Conservation (phyloP, 345 rosid genomes). For the Syzygium aromaticum region DNA sequence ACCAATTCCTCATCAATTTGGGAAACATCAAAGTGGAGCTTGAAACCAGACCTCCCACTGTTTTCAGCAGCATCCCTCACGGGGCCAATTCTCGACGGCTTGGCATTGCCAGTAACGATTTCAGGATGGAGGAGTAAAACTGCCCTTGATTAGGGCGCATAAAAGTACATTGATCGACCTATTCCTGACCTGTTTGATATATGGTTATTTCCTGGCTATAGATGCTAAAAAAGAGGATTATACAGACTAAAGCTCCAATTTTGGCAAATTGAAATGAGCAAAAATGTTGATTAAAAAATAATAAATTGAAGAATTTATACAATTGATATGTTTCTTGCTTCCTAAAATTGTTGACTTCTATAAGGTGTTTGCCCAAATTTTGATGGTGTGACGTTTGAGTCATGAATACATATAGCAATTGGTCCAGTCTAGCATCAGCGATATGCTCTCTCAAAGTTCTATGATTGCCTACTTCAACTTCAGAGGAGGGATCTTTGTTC, state of each 20-base stretch:
- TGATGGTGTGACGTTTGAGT: background rate
- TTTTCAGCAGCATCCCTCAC: conserved; percentile 33
- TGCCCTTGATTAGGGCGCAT: conserved; percentile 30
- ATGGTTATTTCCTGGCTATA: background rate
- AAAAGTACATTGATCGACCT: background rate
- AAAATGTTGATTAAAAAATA: background rate
- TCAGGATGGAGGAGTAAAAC: conserved; percentile 36
- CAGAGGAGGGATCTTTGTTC: background rate
- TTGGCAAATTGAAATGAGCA: background rate
- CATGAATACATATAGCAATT: background rate
- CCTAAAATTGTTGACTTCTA: background rate
- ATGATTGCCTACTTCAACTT: background rate
- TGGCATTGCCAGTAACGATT: conserved; percentile 29
- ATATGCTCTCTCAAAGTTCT: background rate
- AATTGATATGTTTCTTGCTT: background rate
- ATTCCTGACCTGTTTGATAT: background rate
- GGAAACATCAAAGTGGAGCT: conserved; percentile 44
- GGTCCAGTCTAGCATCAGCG: background rate
- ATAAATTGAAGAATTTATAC: background rate
- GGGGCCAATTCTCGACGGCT: conserved; percentile 38
- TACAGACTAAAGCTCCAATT: background rate
- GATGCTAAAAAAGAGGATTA: background rate
- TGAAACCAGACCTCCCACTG: conserved; percentile 40
- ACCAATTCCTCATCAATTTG: conserved; percentile 20
- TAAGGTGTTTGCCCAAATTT: background rate